These are phyloP conservation scores for Cordyceps pruinosa DNA, from an alignment of 2,329 filamentous ascomycete genomes.

Conservation along the genomic window DNA sequence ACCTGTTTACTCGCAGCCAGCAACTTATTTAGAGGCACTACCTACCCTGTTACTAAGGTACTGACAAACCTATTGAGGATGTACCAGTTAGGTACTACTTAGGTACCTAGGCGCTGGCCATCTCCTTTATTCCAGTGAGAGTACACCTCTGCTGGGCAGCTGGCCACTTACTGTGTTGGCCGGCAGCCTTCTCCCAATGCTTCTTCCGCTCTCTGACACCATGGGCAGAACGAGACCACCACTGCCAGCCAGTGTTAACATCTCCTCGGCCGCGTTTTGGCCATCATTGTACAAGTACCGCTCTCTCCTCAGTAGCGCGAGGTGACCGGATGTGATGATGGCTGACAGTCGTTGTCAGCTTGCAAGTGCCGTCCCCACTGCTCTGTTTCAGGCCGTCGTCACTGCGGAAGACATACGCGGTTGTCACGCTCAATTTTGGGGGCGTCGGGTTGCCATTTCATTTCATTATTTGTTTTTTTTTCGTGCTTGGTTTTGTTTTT, in stretches of 20 bases:
- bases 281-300: not conserved
- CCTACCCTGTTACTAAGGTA: too few relatives aligned
- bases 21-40: too few relatives aligned
- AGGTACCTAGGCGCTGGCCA: too few relatives aligned
- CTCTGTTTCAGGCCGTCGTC: slow-evolving; percentile 10
- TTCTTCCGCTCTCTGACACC: not conserved
- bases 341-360: slow-evolving; percentile 4
- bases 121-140: too few relatives aligned
- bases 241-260: not conserved
- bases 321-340: slow-evolving; percentile 8
- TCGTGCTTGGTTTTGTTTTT: not conserved
- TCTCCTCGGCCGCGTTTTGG: not conserved
- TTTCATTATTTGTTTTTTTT: not conserved
- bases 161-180: not conserved
- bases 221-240: not conserved
- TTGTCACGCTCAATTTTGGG: slow-evolving; percentile 4
- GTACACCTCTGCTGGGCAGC: not conserved
- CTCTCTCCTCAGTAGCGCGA: not conserved
- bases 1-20: too few relatives aligned
- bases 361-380: slow-evolving; percentile 11
- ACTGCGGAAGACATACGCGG: slow-evolving; percentile 12
- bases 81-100: too few relatives aligned
- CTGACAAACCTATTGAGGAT: too few relatives aligned
- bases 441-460: not conserved
- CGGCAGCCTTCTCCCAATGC: too few relatives aligned